A percentile compares a stretch with the other conserved stretches of the same genome.
Evolutionary conservation across 305 asterid species (phyloP).

Genomic region (Fraxinus nigra): DNA sequence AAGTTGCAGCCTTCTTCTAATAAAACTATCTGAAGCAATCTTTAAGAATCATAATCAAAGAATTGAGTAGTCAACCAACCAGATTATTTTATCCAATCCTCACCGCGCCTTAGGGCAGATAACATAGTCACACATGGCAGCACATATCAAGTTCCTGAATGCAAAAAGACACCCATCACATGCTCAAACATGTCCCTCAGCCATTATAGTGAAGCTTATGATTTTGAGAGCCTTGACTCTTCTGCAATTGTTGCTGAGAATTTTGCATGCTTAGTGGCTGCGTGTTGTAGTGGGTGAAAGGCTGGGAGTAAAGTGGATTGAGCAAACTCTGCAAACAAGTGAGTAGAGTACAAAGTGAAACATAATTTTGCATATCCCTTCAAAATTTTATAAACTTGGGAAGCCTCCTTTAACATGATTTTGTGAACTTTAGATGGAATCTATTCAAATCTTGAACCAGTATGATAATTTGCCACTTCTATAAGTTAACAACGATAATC

Average conservation of each 20-base stretch:
- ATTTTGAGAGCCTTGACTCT: slow-evolving; percentile 68
- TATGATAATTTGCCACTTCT: background rate
- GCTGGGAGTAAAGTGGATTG: slow-evolving; percentile 87
- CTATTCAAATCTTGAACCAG: background rate
- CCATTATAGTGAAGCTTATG: slow-evolving; percentile 79
- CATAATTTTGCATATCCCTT: background rate
- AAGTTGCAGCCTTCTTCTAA: slow-evolving; percentile 22
- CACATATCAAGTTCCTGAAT: slow-evolving; percentile 59
- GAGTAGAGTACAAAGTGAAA: slow-evolving; percentile 1
- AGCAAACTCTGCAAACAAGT: slow-evolving; percentile 50
- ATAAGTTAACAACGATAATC: background rate
- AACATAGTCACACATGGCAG: slow-evolving; percentile 36
- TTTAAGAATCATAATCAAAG: slow-evolving; percentile 25
- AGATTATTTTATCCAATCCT: slow-evolving; percentile 30
- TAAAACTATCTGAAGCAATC: slow-evolving; percentile 28
- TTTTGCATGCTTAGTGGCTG: slow-evolving; percentile 68
- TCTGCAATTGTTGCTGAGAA: slow-evolving; percentile 73
- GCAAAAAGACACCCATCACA: slow-evolving; percentile 43
- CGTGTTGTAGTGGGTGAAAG: slow-evolving; percentile 70
- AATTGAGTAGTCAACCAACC: slow-evolving; percentile 28
- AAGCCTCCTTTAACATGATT: background rate
- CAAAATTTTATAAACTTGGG: background rate
- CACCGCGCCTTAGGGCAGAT: slow-evolving; percentile 35
- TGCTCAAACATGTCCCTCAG: slow-evolving; percentile 32
- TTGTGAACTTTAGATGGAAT: background rate